phyloP scores from a whole-genome alignment of 2,329 filamentous ascomycete genomes.

The Eutypa lata region DNA sequence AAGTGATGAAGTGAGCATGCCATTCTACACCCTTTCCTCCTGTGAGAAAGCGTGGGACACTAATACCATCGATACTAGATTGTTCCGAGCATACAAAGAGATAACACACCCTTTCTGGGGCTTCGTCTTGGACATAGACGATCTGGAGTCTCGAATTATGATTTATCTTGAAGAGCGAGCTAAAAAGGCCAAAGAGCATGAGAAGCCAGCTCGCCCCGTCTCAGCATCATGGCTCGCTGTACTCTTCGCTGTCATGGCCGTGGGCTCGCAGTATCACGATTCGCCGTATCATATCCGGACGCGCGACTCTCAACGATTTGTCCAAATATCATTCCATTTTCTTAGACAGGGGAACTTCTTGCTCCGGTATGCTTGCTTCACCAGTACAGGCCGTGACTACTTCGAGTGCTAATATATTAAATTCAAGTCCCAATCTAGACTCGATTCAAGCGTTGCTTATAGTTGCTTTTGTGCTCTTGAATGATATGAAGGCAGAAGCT shows the following conservation, averaged over 20 bases:
- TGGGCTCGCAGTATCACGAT: constrained; percentile 65
- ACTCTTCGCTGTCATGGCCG: constrained; percentile 62
- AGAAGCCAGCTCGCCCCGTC: constrained; percentile 47
- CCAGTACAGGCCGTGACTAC: neutral
- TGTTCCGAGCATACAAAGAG: constrained; percentile 65
- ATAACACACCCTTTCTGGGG: constrained; percentile 67
- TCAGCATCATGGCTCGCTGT: constrained; percentile 66
- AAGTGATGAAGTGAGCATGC: constrained; percentile 61
- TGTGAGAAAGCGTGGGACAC: neutral
- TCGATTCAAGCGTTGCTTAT: constrained; percentile 63
- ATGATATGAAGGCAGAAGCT: constrained; percentile 68
- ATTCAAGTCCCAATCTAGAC: constrained; percentile 56
- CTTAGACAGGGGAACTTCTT: constrained; percentile 62
- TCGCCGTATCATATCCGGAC: constrained; percentile 61
- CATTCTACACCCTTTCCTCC: neutral
- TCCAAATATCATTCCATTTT: constrained; percentile 64
- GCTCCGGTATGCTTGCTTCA: constrained; percentile 40
- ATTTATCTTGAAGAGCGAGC: constrained; percentile 63
- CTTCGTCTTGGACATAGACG: constrained; percentile 63
- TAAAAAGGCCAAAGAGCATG: constrained; percentile 47
- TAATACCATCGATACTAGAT: constrained; percentile 33
- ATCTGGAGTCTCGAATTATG: constrained; percentile 62
- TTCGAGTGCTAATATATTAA: constrained; percentile 4
- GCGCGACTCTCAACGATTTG: constrained; percentile 57
- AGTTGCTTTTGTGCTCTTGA: constrained; percentile 61